Evolutionary conservation across 495 filamentous ascomycete genomes (phyloP).

Genomic region (Parachaetomium inaequale): DNA sequence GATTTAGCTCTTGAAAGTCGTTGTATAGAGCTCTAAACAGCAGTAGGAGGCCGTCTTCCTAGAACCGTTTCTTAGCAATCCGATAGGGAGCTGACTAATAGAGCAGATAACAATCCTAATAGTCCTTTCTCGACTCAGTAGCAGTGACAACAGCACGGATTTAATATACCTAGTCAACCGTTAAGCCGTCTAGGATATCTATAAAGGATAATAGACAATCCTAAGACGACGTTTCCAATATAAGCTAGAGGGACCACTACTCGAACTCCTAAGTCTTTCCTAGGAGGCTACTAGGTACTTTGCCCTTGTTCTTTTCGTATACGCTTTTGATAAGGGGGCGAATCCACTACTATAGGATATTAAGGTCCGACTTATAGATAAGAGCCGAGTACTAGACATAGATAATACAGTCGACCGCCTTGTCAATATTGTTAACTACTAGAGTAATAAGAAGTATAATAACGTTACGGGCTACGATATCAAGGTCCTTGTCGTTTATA

Average conservation of each 20-base stretch:
- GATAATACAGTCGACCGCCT: constrained; percentile 12
- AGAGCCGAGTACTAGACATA: constrained; percentile 33
- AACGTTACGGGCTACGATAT: constrained; percentile 44
- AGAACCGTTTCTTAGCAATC: constrained; percentile 27
- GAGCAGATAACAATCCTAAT: neutral
- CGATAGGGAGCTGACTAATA: constrained; percentile 6
- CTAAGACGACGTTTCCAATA: neutral
- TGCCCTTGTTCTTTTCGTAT: constrained; percentile 15
- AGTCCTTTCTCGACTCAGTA: neutral
- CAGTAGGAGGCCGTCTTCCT: constrained; percentile 35
- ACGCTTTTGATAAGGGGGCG: constrained; percentile 21
- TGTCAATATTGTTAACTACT: neutral
- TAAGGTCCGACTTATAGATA: neutral
- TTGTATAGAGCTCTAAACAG: constrained; percentile 34
- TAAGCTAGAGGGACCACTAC: constrained; percentile 8
- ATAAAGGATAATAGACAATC: neutral
- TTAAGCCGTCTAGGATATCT: neutral
- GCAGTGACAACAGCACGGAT: neutral
- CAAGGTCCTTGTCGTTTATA: constrained; percentile 45
- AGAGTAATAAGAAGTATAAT: constrained; percentile 43
- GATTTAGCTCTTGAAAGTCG: neutral
- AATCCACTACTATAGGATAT: neutral
- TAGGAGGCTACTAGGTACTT: neutral
- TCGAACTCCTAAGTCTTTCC: constrained; percentile 27
- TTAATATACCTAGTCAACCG: neutral